Conservation (phyloP, 2,329 filamentous ascomycete genomes). For the Bimuria novae-zelandiae region DNA sequence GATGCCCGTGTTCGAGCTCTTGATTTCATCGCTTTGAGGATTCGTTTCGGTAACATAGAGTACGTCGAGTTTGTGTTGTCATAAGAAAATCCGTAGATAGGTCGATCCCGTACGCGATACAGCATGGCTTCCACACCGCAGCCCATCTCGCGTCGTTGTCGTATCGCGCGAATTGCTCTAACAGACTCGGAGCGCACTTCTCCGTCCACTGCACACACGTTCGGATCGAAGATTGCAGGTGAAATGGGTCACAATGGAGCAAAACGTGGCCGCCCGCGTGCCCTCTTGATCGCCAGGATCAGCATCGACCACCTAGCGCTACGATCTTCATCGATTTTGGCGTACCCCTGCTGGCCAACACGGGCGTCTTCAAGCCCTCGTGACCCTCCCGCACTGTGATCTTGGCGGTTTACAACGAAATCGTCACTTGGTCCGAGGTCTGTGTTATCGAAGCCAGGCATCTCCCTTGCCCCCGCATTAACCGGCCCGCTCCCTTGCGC, state of each 20-base stretch:
- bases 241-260: background rate
- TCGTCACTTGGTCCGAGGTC: constrained; percentile 1
- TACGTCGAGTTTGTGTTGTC: too few relatives aligned
- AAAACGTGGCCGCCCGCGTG: background rate
- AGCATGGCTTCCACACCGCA: too few relatives aligned
- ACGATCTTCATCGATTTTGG: background rate
- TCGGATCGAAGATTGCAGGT: too few relatives aligned
- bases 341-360: background rate
- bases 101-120: background rate
- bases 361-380: background rate
- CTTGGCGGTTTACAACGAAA: background rate
- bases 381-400: background rate
- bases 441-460: background rate
- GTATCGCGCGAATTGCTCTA: too few relatives aligned
- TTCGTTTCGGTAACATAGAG: background rate
- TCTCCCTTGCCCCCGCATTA: constrained; percentile 3
- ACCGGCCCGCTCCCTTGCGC: background rate
- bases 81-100: too few relatives aligned
- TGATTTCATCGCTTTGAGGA: background rate
- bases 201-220: too few relatives aligned
- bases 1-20: background rate
- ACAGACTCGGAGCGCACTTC: too few relatives aligned
- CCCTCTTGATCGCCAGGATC: constrained; percentile 2
- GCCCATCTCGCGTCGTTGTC: too few relatives aligned
- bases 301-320: background rate